Evolutionary conservation across 352 stramenopile genomes (phyloP).

Genomic region (Detonula confervacea): DNA sequence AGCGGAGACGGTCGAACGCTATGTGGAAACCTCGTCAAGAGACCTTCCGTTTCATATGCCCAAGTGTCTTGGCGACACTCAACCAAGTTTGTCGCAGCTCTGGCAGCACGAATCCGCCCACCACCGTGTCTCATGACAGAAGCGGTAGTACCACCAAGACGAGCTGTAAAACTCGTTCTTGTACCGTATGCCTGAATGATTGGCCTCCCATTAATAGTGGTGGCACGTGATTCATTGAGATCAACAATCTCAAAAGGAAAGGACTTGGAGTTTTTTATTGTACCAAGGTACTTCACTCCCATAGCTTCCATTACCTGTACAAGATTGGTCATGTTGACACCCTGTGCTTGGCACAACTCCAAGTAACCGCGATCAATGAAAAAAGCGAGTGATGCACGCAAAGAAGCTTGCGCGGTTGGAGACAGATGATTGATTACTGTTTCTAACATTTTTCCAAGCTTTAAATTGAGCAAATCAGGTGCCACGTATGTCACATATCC

Average conservation of each 20-base stretch:
- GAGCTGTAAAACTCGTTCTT: too few species aligned
- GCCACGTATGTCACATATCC: background rate
- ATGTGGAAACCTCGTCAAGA: background rate
- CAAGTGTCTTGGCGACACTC: background rate
- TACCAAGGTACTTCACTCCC: slow-evolving; percentile 13
- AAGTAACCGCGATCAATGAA: slow-evolving; percentile 19
- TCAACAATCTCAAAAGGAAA: slow-evolving; percentile 22
- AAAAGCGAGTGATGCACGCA: background rate
- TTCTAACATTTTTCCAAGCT: slow-evolving; percentile 2
- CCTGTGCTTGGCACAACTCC: background rate
- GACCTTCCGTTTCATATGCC: slow-evolving; percentile 9
- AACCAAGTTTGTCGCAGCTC: slow-evolving; percentile 7
- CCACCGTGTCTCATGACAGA: slow-evolving; percentile 4
- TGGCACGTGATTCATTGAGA: slow-evolving; percentile 3
- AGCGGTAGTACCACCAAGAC: background rate
- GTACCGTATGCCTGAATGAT: slow-evolving; percentile 9
- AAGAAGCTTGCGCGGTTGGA: background rate
- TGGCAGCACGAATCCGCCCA: background rate
- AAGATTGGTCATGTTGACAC: slow-evolving; percentile 2
- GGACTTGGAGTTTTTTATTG: slow-evolving; percentile 6
- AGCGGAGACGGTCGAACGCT: background rate
- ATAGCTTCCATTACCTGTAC: slow-evolving; percentile 18
- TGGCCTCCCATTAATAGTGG: background rate
- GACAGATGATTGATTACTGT: background rate
- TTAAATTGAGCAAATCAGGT: background rate